Evolutionary conservation across 2,329 filamentous ascomycete genomes (phyloP).

Genomic region (Aspergillus sp.): DNA sequence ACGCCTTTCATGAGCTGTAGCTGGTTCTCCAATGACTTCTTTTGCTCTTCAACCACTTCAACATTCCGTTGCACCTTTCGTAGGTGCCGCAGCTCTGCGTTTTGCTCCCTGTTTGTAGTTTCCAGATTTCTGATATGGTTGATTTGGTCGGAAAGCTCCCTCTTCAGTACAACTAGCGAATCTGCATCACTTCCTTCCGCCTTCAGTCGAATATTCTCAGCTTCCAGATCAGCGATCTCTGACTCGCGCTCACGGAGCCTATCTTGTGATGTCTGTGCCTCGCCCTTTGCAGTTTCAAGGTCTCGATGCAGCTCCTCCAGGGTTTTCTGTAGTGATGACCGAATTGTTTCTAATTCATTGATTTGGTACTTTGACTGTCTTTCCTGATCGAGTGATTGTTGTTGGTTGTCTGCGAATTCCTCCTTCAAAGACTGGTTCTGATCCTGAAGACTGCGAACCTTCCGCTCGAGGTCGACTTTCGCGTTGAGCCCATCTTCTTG

Average conservation of each 20-base stretch:
- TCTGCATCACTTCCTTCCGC: slow-evolving; percentile 85
- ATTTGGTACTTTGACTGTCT: slow-evolving; percentile 63
- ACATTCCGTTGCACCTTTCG: slow-evolving; percentile 82
- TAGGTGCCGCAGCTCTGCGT: slow-evolving; percentile 75
- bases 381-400: slow-evolving; percentile 67
- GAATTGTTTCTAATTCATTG: slow-evolving; percentile 61
- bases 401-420: slow-evolving; percentile 78
- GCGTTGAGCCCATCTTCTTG: slow-evolving; percentile 58
- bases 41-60: slow-evolving; percentile 93
- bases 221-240: slow-evolving; percentile 72
- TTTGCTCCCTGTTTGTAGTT: slow-evolving; percentile 74
- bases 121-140: slow-evolving; percentile 86
- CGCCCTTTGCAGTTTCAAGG: slow-evolving; percentile 55
- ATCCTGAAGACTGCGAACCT: slow-evolving; percentile 60
- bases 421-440: slow-evolving; percentile 74
- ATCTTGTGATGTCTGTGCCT: slow-evolving; percentile 62
- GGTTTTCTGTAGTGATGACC: slow-evolving; percentile 57
- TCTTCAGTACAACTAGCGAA: slow-evolving; percentile 79
- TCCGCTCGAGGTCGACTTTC: slow-evolving; percentile 55
- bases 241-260: slow-evolving; percentile 68
- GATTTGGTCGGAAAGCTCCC: slow-evolving; percentile 87
- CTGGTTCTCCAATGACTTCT: slow-evolving; percentile 75
- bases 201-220: slow-evolving; percentile 79
- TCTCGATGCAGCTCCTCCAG: slow-evolving; percentile 52
- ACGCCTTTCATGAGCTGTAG: slow-evolving; percentile 72